Conservation (phyloP, 2,329 filamentous ascomycete genomes). For the Pyricularia grisea region DNA sequence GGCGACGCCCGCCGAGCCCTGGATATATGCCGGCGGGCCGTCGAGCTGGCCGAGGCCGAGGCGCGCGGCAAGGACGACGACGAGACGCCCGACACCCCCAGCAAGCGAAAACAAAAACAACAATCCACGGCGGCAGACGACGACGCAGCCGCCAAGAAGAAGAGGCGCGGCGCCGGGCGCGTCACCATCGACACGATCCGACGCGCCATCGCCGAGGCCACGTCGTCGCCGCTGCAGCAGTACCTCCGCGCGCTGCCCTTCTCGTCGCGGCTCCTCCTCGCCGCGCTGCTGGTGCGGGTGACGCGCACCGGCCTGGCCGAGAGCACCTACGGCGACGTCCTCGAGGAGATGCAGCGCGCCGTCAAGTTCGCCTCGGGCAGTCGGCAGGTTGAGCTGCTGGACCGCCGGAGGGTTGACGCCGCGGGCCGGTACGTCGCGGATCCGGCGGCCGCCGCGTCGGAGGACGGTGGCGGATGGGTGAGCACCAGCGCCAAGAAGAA, state of each 20-base stretch:
- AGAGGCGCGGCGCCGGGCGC: constrained; percentile 35
- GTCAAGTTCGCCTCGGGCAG: constrained; percentile 47
- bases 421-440: constrained; percentile 3
- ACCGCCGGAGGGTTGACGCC: constrained; percentile 10
- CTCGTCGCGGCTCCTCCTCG: constrained; percentile 74
- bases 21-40: constrained; percentile 89
- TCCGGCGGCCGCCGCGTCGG: constrained; percentile 4
- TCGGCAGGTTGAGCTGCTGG: constrained; percentile 51
- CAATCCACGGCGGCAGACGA: constrained; percentile 11
- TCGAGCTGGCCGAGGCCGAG: constrained; percentile 85
- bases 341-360: constrained; percentile 74
- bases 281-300: constrained; percentile 68
- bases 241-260: constrained; percentile 77
- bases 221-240: constrained; percentile 83
- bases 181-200: constrained; percentile 94
- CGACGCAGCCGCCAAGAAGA: constrained; percentile 21
- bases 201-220: constrained; percentile 89
- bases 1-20: constrained; percentile 87
- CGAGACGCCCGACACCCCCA: constrained; percentile 24
- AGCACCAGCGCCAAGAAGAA: constrained; percentile 8
- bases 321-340: constrained; percentile 77
- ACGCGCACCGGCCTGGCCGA: constrained; percentile 79
- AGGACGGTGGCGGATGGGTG: constrained; percentile 2
- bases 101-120: constrained; percentile 15
- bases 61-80: constrained; percentile 7